Evolutionary conservation across 352 stramenopile genomes (phyloP).

Genomic region (Phytophthora fragariaefolia): DNA sequence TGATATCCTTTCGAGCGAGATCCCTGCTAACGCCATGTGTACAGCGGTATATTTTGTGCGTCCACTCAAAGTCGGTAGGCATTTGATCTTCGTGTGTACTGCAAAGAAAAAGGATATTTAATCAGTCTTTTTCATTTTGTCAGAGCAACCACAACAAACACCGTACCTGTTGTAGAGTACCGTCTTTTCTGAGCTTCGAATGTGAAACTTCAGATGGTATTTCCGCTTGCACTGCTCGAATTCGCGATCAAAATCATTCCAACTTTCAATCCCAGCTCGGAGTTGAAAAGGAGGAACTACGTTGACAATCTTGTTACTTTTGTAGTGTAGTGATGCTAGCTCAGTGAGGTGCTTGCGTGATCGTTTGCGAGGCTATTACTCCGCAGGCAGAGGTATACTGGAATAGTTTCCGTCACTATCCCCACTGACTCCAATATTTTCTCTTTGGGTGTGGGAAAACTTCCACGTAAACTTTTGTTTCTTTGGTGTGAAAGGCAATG

Average conservation of each 20-base stretch:
- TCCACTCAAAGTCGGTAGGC: constrained; percentile 4
- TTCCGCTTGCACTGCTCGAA: not conserved
- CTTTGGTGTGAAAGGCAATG: not conserved
- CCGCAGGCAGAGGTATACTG: not conserved
- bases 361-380: not conserved
- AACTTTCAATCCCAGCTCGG: not conserved
- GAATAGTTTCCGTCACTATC: not conserved
- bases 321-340: not conserved
- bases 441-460: not conserved
- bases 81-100: constrained; percentile 4
- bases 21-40: constrained; percentile 13
- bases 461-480: not conserved
- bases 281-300: not conserved
- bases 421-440: not conserved
- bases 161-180: not conserved
- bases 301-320: not conserved
- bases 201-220: not conserved
- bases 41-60: constrained; percentile 12
- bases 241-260: not conserved
- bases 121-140: not conserved
- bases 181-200: not conserved
- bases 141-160: not conserved
- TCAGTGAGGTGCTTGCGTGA: not conserved
- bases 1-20: constrained; percentile 13
- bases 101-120: not conserved